Evolutionary conservation across 225 moss, liverwort and hornwort species (phyloP).

Genomic region (Ulota crispa): DNA sequence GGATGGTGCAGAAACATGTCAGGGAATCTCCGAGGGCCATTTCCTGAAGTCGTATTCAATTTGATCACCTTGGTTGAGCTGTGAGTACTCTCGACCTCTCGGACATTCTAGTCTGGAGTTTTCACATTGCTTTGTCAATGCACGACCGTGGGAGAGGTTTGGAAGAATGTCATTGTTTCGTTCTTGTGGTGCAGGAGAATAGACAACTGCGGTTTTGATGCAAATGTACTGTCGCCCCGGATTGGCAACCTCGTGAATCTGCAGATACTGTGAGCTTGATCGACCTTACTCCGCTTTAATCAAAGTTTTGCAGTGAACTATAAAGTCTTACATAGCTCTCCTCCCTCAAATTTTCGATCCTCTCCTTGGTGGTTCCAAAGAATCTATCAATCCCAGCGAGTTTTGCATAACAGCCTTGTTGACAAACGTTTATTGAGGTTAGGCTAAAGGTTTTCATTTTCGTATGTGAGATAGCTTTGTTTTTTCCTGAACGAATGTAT

Average conservation of each 20-base stretch:
- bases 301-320: background rate
- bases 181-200: constrained; percentile 26
- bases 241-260: constrained; percentile 36
- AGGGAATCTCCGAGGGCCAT: constrained; percentile 10
- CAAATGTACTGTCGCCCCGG: constrained; percentile 11
- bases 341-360: too few relatives aligned
- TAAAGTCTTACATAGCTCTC: background rate
- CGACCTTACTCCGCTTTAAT: background rate
- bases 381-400: too few relatives aligned
- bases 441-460: background rate
- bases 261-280: constrained; percentile 30
- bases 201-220: constrained; percentile 1
- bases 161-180: background rate
- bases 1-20: constrained; percentile 41
- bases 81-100: constrained; percentile 17
- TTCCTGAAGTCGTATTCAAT: constrained; percentile 40
- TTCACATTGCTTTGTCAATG: background rate
- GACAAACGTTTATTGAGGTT: too few relatives aligned
- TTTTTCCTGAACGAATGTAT: background rate
- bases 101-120: background rate
- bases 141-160: background rate
- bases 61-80: constrained; percentile 42
- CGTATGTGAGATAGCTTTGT: background rate
- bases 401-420: too few relatives aligned
- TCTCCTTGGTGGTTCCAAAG: too few relatives aligned